A percentile compares a stretch with the other conserved stretches of the same genome.
phyloP scores from a whole-genome alignment of 805 yeast species.

The Metschnikowia drakensbergensis region DNA sequence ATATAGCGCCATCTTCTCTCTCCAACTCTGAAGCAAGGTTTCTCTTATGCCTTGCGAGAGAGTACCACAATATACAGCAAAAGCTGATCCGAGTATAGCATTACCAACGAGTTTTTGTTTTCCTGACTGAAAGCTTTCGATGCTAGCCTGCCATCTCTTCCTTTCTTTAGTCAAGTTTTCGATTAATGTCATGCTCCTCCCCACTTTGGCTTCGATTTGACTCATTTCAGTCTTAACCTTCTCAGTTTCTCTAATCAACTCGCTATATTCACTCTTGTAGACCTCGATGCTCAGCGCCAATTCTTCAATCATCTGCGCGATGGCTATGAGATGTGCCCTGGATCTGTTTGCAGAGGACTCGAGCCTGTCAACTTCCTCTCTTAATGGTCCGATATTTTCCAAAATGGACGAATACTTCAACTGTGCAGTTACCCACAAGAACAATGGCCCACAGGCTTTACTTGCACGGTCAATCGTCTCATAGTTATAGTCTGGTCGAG shows the following conservation, averaged over 20 bases:
- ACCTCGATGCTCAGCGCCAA: constrained; percentile 62
- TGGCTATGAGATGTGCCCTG: constrained; percentile 65
- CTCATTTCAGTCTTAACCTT: constrained; percentile 67
- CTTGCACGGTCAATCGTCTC: constrained; percentile 83
- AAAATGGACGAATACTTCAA: constrained; percentile 69
- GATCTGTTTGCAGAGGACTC: constrained; percentile 62
- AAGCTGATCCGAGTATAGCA: constrained; percentile 59
- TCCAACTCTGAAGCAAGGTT: constrained; percentile 34
- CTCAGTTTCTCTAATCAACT: constrained; percentile 75
- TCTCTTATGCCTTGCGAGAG: constrained; percentile 48
- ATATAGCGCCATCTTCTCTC: constrained; percentile 26
- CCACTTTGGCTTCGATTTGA: constrained; percentile 55
- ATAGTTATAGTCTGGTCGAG: constrained; percentile 60
- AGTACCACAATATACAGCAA: constrained; percentile 56
- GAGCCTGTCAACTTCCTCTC: constrained; percentile 56
- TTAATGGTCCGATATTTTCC: constrained; percentile 69
- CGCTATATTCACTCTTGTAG: constrained; percentile 67
- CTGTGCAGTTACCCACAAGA: constrained; percentile 89
- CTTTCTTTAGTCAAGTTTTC: constrained; percentile 65
- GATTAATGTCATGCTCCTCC: constrained; percentile 58
- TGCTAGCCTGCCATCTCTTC: constrained; percentile 65
- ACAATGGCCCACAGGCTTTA: constrained; percentile 90
- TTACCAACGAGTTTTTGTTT: constrained; percentile 58
- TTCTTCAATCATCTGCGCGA: constrained; percentile 77
- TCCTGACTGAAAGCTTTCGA: constrained; percentile 46